Evolutionary conservation across 78 protist genomes (phyloP).

Genomic region (Cavenderia fasciculata): DNA sequence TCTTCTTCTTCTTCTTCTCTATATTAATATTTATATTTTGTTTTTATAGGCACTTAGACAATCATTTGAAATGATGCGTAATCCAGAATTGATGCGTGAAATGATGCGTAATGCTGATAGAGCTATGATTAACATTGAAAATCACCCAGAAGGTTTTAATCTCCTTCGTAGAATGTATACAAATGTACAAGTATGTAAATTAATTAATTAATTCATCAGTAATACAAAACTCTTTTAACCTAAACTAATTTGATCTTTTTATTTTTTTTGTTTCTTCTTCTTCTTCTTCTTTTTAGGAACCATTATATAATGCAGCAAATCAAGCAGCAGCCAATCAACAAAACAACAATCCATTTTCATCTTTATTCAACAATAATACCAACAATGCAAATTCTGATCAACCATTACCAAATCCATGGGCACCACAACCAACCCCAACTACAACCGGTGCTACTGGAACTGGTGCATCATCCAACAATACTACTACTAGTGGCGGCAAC

Average conservation of each 20-base stretch:
- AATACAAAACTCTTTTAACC: not conserved
- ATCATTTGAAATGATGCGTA: constrained; percentile 86
- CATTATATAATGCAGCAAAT: constrained; percentile 76
- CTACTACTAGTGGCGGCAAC: constrained; percentile 6
- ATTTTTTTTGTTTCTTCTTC: not conserved
- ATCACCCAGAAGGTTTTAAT: constrained; percentile 92
- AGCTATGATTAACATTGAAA: constrained; percentile 91
- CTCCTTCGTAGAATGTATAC: constrained; percentile 86
- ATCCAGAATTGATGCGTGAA: constrained; percentile 93
- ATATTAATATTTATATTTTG: not conserved
- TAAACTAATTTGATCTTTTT: not conserved
- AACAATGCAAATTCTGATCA: constrained; percentile 8
- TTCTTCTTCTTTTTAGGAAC: constrained; percentile 78
- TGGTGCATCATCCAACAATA: not conserved
- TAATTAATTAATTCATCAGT: not conserved
- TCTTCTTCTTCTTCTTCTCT: not conserved
- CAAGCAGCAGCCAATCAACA: constrained; percentile 71
- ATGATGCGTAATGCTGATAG: constrained; percentile 92
- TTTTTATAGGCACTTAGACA: constrained; percentile 75
- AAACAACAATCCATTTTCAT: constrained; percentile 3
- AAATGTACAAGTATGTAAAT: constrained; percentile 73
- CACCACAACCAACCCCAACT: constrained; percentile 13
- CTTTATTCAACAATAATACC: not conserved
- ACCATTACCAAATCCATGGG: constrained; percentile 92
- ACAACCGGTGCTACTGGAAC: not conserved